Evolutionary conservation across 108 stramenopile genomes (phyloP).

Genomic region (Cyclotella kingstonii): DNA sequence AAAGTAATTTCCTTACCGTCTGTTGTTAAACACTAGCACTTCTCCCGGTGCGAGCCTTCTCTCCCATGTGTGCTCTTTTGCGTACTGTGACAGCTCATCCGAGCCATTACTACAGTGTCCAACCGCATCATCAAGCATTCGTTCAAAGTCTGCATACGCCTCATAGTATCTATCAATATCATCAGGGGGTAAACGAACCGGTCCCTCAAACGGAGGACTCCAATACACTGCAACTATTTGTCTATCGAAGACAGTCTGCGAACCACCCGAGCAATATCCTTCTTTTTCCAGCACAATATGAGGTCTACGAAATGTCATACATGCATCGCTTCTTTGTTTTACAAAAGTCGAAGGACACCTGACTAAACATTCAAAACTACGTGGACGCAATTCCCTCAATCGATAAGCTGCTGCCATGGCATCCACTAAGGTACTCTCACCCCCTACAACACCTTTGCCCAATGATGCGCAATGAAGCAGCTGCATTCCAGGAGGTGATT

Average conservation of each 20-base stretch:
- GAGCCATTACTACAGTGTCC: background rate
- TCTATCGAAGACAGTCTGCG: conserved; percentile 19
- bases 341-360: conserved; percentile 64
- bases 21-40: conserved; percentile 77
- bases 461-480: conserved; percentile 64
- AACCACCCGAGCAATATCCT: conserved; percentile 1
- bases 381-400: conserved; percentile 54
- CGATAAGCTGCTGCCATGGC: conserved; percentile 74
- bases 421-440: conserved; percentile 74
- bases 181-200: conserved; percentile 42
- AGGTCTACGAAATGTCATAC: conserved; percentile 69
- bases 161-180: conserved; percentile 52
- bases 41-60: conserved; percentile 50
- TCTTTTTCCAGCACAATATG: conserved; percentile 57
- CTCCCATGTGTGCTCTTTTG: conserved; percentile 67
- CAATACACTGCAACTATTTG: conserved; percentile 71
- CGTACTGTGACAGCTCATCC: conserved; percentile 42
- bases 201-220: conserved; percentile 85
- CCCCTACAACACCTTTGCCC: conserved; percentile 46
- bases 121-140: conserved; percentile 45
- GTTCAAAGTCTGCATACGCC: conserved; percentile 72
- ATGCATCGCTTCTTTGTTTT: conserved; percentile 71
- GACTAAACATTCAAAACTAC: conserved; percentile 58
- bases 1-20: conserved; percentile 8
- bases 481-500: conserved; percentile 76